phyloP scores from a whole-genome alignment of 345 rosid species.

The Conringia planisiliqua region DNA sequence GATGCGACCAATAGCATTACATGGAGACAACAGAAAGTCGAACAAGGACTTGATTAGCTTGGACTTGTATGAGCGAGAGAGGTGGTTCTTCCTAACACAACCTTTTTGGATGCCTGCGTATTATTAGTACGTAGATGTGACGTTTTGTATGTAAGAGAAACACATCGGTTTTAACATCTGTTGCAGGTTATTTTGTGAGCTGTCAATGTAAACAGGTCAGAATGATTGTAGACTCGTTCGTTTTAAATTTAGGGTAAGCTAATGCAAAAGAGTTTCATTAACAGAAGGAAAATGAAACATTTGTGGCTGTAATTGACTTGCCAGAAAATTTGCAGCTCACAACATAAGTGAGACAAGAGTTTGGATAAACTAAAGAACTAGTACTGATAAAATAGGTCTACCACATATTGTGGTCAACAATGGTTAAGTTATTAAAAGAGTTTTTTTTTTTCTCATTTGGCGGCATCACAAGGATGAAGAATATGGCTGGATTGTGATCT shows the following conservation, averaged over 20 bases:
- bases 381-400: not conserved
- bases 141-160: no score
- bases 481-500: slow-evolving; percentile 34
- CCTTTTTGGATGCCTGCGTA: no score
- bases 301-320: not conserved
- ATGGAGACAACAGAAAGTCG: no score
- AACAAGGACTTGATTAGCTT: no score
- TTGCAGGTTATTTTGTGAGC: not conserved
- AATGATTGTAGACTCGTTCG: no score
- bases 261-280: not conserved
- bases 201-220: not conserved
- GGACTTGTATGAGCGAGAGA: no score
- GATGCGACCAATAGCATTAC: no score
- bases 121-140: no score
- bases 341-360: not conserved
- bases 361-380: not conserved
- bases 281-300: no score
- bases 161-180: no score
- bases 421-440: not conserved
- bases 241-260: not conserved
- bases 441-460: not conserved
- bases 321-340: not conserved
- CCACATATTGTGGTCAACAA: slow-evolving; percentile 22
- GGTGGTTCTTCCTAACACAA: no score
- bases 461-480: slow-evolving; percentile 55